phyloP scores from a whole-genome alignment of 2,329 filamentous ascomycete genomes.

The Alternaria triticimaculans region DNA sequence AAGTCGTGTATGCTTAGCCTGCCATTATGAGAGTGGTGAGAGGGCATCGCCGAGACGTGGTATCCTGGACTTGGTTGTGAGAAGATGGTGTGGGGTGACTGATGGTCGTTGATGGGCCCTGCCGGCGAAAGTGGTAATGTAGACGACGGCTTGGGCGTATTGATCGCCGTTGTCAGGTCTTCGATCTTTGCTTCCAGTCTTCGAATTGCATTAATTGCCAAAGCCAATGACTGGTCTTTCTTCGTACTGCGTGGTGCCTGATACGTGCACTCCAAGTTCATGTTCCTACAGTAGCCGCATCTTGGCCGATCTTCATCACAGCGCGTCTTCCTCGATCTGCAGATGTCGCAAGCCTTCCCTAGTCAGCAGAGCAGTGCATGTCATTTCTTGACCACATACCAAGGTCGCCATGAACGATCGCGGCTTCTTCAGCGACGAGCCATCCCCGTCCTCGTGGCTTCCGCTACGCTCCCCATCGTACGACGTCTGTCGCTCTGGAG shows the following conservation, averaged over 20 bases:
- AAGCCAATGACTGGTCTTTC: slow-evolving; percentile 61
- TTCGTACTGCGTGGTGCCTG: slow-evolving; percentile 62
- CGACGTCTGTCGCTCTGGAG: slow-evolving; percentile 21
- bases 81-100: slow-evolving; percentile 34
- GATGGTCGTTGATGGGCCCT: slow-evolving; percentile 27
- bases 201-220: slow-evolving; percentile 62
- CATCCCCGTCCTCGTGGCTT: slow-evolving; percentile 33
- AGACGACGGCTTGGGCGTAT: slow-evolving; percentile 22
- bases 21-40: slow-evolving; percentile 21
- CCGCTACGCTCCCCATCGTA: slow-evolving; percentile 30
- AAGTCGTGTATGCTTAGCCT: slow-evolving; percentile 30
- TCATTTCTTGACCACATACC: not conserved
- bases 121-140: slow-evolving; percentile 14
- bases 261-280: slow-evolving; percentile 59
- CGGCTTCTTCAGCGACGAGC: slow-evolving; percentile 40
- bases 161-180: slow-evolving; percentile 51
- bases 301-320: slow-evolving; percentile 62
- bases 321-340: slow-evolving; percentile 61
- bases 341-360: slow-evolving; percentile 60
- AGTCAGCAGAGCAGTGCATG: slow-evolving; percentile 10
- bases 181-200: slow-evolving; percentile 62
- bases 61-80: slow-evolving; percentile 40
- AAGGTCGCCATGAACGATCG: slow-evolving; percentile 48
- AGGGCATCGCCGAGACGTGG: slow-evolving; percentile 12
- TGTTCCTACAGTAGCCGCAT: slow-evolving; percentile 59